phyloP scores from a whole-genome alignment of 2,329 filamentous ascomycete species.

The Trichoderma breve region DNA sequence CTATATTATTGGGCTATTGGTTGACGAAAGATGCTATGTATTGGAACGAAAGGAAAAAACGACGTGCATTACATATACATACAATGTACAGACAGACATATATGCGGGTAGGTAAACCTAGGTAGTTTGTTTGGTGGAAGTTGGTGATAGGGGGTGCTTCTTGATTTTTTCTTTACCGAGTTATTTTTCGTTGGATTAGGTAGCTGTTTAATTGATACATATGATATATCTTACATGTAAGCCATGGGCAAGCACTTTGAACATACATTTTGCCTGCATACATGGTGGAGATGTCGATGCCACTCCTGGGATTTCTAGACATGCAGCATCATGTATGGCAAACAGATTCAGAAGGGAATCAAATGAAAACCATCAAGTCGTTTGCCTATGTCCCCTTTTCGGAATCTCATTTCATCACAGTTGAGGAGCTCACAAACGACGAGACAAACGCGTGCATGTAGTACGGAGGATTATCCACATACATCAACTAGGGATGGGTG shows the following conservation, averaged over 20 bases:
- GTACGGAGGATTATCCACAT: neutral
- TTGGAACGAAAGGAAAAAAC: neutral
- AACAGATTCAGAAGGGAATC: neutral
- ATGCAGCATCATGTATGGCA: neutral
- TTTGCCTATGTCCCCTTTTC: neutral
- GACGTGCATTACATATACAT: slow-evolving; percentile 3
- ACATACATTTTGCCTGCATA: slow-evolving; percentile 2
- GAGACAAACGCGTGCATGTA: neutral
- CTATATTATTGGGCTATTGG: slow-evolving; percentile 8
- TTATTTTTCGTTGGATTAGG: slow-evolving; percentile 10
- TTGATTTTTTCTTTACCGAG: neutral
- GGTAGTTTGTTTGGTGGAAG: slow-evolving; percentile 1
- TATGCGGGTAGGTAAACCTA: neutral
- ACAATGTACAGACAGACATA: neutral
- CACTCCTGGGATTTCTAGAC: neutral
- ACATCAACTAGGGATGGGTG: neutral
- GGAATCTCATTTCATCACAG: neutral
- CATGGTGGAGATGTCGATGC: neutral
- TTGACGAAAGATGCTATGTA: neutral
- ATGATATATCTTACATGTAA: neutral
- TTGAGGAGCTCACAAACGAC: neutral
- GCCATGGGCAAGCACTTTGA: neutral
- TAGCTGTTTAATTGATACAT: slow-evolving; percentile 12
- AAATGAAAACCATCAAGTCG: neutral
- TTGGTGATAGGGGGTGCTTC: neutral